Base-by-base conservation (phyloP, 164 flowering plant genomes). In the Stephania yunnanensis region DNA sequence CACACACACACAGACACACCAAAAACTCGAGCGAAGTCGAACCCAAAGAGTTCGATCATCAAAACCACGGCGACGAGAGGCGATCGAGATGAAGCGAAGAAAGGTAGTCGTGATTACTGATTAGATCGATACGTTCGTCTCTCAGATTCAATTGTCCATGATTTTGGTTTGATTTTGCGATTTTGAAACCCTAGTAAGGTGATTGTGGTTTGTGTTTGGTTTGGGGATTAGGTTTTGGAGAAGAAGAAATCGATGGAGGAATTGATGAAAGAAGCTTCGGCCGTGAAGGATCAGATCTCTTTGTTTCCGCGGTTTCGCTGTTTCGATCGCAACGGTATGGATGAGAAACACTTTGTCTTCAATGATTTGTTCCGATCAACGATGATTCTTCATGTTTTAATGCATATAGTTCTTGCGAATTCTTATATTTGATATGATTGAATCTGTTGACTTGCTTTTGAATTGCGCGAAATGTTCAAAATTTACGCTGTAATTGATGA, bases 211-310 rank as follows among this genome's bases (percentile, higher is more conserved):
- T 50, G 53, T 12, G 53, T 58, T 58, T 58, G 64, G 64, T 58
- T 36, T 58, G 64, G 30, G 70, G 52, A 63, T 9, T 72, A 93
- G 96, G 80, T 87, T 4, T 77, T 93, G 76, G 93, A 85, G 69
- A 91, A 82, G 87, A 90, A 87, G 86, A 93, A 89, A 73, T 83
- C 86, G 6, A 78, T 86, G 1, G 88, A 89, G 52, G 85, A 83
- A 44, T 53, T 84, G 25, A 86, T 91, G 48, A 88, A 78, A 80
- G 82, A 87, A n/a, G 93, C 93, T 71, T 84, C 79, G 61, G 65
- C 86, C 46, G 82, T 77, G 11, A 86, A 79, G 31, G 98, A 91
- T 50, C 88, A 80, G 78, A 88, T 91, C n/a, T 67, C 79, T 80
- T 61, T 80, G 9, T 88, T 92, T 77, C 86, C 85, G 19, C 71